Evolutionary conservation across 139 green algal species (phyloP).

Genomic region (Chlorella sp.): DNA sequence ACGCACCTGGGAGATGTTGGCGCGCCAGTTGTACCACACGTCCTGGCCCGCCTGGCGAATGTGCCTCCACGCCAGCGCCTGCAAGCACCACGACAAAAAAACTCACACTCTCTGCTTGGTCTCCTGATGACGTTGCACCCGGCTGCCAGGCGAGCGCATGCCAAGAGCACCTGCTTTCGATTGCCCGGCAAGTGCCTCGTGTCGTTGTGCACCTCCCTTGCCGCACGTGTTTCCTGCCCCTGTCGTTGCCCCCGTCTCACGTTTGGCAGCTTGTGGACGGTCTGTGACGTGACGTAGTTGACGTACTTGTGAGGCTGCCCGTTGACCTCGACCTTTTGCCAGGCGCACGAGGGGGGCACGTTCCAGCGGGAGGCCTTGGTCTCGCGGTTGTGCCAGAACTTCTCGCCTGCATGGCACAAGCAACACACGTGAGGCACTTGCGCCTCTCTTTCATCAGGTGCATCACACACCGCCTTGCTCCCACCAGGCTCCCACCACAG

Average conservation of each 20-base stretch:
- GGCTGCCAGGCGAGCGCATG: neutral
- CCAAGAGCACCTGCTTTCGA: too few relatives aligned
- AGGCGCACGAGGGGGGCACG: conserved; percentile 24
- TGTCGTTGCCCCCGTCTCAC: too few relatives aligned
- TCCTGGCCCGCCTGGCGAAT: conserved; percentile 4
- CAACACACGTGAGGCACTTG: conserved; percentile 4
- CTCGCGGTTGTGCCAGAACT: conserved; percentile 24
- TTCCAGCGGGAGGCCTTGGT: conserved; percentile 32
- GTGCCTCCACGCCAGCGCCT: conserved; percentile 13
- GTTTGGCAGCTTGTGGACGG: conserved; percentile 3
- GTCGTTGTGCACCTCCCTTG: too few relatives aligned
- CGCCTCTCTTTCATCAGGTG: too few relatives aligned
- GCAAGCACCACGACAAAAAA: too few relatives aligned
- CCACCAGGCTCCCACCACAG: too few relatives aligned
- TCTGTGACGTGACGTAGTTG: conserved; percentile 32
- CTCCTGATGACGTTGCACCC: too few relatives aligned
- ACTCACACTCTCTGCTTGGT: too few relatives aligned
- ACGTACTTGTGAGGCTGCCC: conserved; percentile 26
- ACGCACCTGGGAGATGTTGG: conserved; percentile 9
- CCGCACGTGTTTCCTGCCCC: too few relatives aligned
- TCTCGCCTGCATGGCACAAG: neutral
- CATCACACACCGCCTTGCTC: too few relatives aligned
- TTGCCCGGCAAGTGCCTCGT: too few relatives aligned
- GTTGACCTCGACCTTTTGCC: conserved; percentile 27
- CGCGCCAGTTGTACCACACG: conserved; percentile 22